These are phyloP conservation scores for Mollisiaceae sp. DNA, from an alignment of 2,329 filamentous ascomycete genomes.

Conservation along the genomic window DNA sequence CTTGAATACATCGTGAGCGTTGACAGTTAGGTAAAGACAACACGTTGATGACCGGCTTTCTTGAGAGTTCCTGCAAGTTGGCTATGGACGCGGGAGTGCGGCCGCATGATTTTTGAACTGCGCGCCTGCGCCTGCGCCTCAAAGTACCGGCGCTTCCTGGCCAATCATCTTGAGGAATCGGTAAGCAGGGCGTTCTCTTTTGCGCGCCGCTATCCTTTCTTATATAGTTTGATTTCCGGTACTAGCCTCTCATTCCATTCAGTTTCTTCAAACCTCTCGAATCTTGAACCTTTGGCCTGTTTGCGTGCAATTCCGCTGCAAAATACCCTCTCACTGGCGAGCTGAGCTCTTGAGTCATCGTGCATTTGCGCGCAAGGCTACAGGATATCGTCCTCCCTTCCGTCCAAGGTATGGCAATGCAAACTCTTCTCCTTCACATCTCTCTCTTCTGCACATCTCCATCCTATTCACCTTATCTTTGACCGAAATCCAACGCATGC, in stretches of 20 bases:
- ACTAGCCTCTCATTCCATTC: background rate
- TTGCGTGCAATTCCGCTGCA: background rate
- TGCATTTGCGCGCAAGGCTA: slow-evolving; percentile 29
- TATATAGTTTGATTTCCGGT: background rate
- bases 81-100: background rate
- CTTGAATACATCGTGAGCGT: background rate
- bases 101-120: background rate
- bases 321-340: slow-evolving; percentile 7
- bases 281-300: background rate
- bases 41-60: background rate
- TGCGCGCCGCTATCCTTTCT: background rate
- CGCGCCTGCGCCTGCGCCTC: background rate
- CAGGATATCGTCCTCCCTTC: slow-evolving; percentile 16
- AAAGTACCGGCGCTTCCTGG: background rate
- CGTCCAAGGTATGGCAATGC: slow-evolving; percentile 19
- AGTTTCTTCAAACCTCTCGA: background rate
- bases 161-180: slow-evolving; percentile 15
- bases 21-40: background rate
- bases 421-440: slow-evolving; percentile 7
- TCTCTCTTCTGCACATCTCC: slow-evolving; percentile 2
- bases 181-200: background rate
- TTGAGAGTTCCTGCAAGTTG: background rate
- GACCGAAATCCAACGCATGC: background rate
- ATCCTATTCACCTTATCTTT: background rate
- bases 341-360: slow-evolving; percentile 18